A percentile compares a stretch with the other conserved stretches of the same genome.
Evolutionary conservation across 1,284 basidiomycete species (phyloP).

Genomic region (Ceratobasidium sp.): DNA sequence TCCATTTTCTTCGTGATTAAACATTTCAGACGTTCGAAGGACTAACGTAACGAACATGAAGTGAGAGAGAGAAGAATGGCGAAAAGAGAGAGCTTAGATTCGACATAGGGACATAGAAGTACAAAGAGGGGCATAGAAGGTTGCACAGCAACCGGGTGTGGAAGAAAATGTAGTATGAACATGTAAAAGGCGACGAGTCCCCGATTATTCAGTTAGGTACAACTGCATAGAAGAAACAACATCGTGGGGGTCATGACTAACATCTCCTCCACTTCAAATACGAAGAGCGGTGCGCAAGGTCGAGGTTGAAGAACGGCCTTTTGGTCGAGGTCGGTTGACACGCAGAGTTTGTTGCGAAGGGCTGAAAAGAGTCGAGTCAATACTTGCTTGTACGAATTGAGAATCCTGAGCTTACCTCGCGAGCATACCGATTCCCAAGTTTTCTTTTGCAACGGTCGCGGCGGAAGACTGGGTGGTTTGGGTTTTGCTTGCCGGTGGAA

Average conservation of each 20-base stretch:
- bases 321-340: slow-evolving; percentile 41
- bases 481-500: background rate
- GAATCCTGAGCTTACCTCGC: slow-evolving; percentile 7
- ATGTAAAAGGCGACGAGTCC: slow-evolving; percentile 17
- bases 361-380: background rate
- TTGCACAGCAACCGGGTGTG: slow-evolving; percentile 28
- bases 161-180: slow-evolving; percentile 19
- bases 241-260: slow-evolving; percentile 39
- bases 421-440: slow-evolving; percentile 29
- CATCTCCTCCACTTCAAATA: slow-evolving; percentile 34
- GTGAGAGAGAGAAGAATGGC: background rate
- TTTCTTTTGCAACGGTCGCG: slow-evolving; percentile 37
- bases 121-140: slow-evolving; percentile 42
- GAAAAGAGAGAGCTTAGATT: slow-evolving; percentile 36
- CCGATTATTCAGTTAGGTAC: slow-evolving; percentile 25
- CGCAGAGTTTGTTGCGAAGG: slow-evolving; percentile 17
- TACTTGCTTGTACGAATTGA: background rate
- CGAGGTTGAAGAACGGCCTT: slow-evolving; percentile 24
- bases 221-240: slow-evolving; percentile 35
- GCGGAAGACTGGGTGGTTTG: slow-evolving; percentile 7
- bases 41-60: slow-evolving; percentile 39
- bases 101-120: slow-evolving; percentile 44
- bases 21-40: background rate
- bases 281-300: slow-evolving; percentile 37
- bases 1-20: slow-evolving; percentile 13